Evolutionary conservation across 75 land plant species (phyloP).

Genomic region (Azolla pinnata): DNA sequence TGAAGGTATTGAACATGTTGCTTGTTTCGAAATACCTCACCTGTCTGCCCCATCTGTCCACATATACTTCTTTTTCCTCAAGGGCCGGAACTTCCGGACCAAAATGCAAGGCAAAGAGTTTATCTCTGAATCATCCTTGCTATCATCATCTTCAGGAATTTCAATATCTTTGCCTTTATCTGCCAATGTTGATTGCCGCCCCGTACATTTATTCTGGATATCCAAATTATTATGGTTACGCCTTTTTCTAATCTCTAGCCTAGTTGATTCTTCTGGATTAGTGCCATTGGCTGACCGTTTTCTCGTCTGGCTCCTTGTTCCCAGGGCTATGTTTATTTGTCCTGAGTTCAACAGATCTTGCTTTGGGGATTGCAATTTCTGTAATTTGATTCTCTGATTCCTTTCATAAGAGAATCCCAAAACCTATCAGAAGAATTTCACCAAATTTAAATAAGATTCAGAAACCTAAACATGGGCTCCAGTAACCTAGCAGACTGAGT

Average conservation of each 20-base stretch:
- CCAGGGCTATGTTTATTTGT: neutral
- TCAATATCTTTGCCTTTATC: neutral
- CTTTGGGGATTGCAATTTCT: slow-evolving; percentile 1
- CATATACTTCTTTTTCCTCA: slow-evolving; percentile 40
- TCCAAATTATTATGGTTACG: neutral
- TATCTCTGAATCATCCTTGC: too few species aligned
- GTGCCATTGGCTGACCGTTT: neutral
- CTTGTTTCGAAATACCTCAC: slow-evolving; percentile 28
- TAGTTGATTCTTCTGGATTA: neutral
- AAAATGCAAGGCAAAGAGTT: too few species aligned
- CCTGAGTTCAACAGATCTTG: neutral
- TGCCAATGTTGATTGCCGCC: too few species aligned
- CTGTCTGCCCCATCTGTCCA: slow-evolving; percentile 86
- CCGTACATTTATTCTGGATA: neutral
- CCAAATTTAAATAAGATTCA: too few species aligned
- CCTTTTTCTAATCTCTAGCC: neutral
- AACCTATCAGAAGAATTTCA: slow-evolving; percentile 73
- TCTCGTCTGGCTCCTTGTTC: neutral
- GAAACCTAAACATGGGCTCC: too few species aligned
- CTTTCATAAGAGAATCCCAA: slow-evolving; percentile 70
- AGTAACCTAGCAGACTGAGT: too few species aligned
- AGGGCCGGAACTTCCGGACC: slow-evolving; percentile 39
- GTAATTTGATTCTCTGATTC: slow-evolving; percentile 27
- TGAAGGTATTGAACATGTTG: too few species aligned
- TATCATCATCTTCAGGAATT: neutral